Conservation (phyloP, 1,284 basidiomycete genomes). For the Exsudoporus floridanus region DNA sequence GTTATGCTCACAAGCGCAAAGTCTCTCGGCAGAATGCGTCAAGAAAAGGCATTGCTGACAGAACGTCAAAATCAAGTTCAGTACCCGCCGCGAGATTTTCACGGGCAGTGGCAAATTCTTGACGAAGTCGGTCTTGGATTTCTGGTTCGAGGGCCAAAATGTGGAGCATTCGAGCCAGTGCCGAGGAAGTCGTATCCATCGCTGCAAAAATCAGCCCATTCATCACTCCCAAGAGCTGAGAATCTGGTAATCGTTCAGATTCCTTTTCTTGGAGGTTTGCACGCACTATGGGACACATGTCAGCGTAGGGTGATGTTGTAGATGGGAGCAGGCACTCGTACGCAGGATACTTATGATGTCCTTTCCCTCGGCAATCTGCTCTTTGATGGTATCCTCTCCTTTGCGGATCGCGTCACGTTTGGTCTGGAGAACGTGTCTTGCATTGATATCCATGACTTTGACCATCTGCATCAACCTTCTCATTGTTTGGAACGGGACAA, state of each 20-base stretch:
- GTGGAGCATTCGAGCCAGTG: neutral
- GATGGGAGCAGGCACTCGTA: neutral
- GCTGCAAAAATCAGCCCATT: constrained; percentile 2
- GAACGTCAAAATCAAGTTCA: neutral
- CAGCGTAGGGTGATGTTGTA: neutral
- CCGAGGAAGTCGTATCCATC: constrained; percentile 2
- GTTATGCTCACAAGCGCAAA: neutral
- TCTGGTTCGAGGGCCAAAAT: neutral
- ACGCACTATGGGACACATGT: neutral
- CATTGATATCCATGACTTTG: constrained; percentile 46
- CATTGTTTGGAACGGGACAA: constrained; percentile 38
- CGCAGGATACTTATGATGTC: constrained; percentile 38
- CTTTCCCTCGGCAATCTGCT: constrained; percentile 26
- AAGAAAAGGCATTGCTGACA: neutral
- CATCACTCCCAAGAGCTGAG: constrained; percentile 15
- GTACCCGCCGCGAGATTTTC: neutral
- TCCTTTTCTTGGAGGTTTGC: constrained; percentile 7
- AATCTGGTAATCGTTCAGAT: constrained; percentile 17
- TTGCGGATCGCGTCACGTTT: constrained; percentile 31
- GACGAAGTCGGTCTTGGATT: neutral
- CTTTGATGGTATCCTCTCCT: constrained; percentile 3
- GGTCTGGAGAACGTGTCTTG: constrained; percentile 37
- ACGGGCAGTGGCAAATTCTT: neutral
- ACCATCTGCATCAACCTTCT: constrained; percentile 45
- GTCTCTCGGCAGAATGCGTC: neutral